These are phyloP conservation scores for Balansia obtecta DNA, from an alignment of 2,329 filamentous ascomycete genomes.

Conservation along the genomic window DNA sequence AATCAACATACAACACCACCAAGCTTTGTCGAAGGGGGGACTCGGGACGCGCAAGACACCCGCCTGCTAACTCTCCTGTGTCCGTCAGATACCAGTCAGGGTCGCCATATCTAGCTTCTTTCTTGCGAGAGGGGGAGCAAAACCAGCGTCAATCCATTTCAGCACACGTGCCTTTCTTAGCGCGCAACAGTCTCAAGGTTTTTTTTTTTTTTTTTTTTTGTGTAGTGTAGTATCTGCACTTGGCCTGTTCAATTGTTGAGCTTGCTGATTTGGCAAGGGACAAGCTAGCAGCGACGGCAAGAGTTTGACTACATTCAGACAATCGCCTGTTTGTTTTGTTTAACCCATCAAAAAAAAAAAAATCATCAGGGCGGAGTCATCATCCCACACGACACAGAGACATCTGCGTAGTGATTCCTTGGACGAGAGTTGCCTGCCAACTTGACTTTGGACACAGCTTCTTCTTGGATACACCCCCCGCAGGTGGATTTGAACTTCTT, in stretches of 20 bases:
- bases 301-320: not conserved
- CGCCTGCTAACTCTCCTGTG: not conserved
- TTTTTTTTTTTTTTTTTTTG: no score
- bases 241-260: not conserved
- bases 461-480: not conserved
- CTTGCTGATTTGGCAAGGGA: not conserved
- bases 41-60: not conserved
- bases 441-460: not conserved
- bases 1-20: not conserved
- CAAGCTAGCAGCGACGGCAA: no score
- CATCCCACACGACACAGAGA: not conserved
- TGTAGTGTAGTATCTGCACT: not conserved
- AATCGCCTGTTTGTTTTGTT: not conserved
- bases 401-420: not conserved
- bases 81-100: not conserved
- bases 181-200: not conserved
- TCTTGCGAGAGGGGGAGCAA: no score
- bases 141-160: not conserved
- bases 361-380: not conserved
- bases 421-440: no score
- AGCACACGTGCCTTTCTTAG: not conserved
- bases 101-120: no score
- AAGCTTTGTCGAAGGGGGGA: not conserved
- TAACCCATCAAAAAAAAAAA: not conserved
- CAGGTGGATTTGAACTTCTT: constrained; percentile 1